phyloP scores from a whole-genome alignment of 495 filamentous ascomycete species.

The Neurospora africana region DNA sequence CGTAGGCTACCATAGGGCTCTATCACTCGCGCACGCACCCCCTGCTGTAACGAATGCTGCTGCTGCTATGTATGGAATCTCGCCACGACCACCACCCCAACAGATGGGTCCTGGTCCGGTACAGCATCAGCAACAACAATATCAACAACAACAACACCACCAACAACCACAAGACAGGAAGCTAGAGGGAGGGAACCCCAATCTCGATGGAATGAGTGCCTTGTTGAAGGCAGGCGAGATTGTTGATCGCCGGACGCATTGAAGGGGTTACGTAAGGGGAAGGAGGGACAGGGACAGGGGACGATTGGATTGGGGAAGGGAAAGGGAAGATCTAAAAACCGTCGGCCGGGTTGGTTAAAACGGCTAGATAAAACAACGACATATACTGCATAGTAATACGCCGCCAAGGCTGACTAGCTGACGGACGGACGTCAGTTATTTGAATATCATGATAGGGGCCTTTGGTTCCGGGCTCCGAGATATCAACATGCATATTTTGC shows the following conservation, averaged over 20 bases:
- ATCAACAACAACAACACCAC: not conserved
- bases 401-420: not conserved
- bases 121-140: not conserved
- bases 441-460: not conserved
- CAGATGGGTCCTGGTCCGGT: not conserved
- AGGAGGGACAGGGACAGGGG: constrained; percentile 7
- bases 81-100: not conserved
- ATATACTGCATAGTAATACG: not conserved
- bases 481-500: not conserved
- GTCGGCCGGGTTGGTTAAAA: not conserved
- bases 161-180: constrained; percentile 4
- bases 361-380: not conserved
- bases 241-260: constrained; percentile 32
- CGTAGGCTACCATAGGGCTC: constrained; percentile 15
- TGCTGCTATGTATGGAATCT: not conserved
- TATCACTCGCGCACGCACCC: constrained; percentile 2
- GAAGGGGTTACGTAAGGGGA: constrained; percentile 2
- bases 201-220: constrained; percentile 42
- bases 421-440: not conserved
- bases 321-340: not conserved
- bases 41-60: not conserved
- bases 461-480: not conserved
- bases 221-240: constrained; percentile 45
- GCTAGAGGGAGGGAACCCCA: constrained; percentile 1
- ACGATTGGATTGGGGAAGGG: not conserved